Percentiles rank a stretch among this genome's conserved stretches.
phyloP scores from a whole-genome alignment of 345 rosid genomes.

The Fremontodendron californicum region DNA sequence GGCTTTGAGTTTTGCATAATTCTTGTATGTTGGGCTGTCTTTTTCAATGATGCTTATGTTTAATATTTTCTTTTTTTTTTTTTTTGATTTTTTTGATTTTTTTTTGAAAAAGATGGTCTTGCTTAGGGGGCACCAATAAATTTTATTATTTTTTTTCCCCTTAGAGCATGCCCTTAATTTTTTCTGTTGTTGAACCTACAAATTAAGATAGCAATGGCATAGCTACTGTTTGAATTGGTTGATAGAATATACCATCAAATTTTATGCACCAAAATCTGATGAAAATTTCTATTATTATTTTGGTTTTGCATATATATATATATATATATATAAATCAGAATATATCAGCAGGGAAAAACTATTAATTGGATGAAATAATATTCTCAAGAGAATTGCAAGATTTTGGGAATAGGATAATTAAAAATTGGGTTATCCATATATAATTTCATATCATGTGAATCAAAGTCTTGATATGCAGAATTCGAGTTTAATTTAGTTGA shows the following conservation, averaged over 20 bases:
- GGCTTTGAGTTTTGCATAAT: not conserved
- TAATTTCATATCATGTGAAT: not conserved
- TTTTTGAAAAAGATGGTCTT: not conserved
- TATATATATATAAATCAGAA: no score
- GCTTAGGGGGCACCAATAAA: not conserved
- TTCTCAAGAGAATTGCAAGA: not conserved
- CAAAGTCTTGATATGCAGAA: not conserved
- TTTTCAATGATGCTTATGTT: constrained; percentile 25
- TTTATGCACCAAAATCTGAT: not conserved
- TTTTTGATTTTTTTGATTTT: not conserved
- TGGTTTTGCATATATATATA: no score
- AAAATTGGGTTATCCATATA: not conserved
- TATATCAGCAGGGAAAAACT: no score
- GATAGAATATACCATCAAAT: not conserved
- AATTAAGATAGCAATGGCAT: constrained; percentile 14
- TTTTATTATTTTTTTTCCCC: not conserved
- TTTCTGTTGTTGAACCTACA: not conserved
- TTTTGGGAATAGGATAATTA: not conserved
- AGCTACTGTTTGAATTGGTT: constrained; percentile 16
- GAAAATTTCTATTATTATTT: no score
- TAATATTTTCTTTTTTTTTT: not conserved
- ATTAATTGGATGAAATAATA: not conserved
- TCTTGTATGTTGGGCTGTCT: constrained; percentile 12
- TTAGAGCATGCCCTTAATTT: not conserved
- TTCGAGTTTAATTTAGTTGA: no score